Base-by-base conservation (phyloP, 2,329 filamentous ascomycete species). In the Cytospora piceae region DNA sequence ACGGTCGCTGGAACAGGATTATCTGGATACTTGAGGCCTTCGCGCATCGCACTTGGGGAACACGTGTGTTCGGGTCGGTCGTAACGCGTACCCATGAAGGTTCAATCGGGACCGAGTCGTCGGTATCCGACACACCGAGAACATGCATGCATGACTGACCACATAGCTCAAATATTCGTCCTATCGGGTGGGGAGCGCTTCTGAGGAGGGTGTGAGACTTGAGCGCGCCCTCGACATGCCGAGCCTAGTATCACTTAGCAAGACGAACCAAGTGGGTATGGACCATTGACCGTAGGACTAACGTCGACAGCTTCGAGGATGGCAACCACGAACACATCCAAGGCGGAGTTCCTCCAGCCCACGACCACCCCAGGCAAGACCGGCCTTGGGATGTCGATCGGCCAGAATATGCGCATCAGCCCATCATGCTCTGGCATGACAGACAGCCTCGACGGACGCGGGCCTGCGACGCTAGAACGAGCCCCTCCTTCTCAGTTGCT, bases 361-460 rank as follows among this genome's bases (percentile, higher is more conserved):
- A 99, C 91, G 70, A 99, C 88, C 67, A 97, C 91, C 54, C 94
- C 95, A 52, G 92, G 87, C 65, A 86, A 83, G 71, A 87, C 86
- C 63, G 89, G 91, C 77, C 83, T 85, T 63, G 86, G 84, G 74
- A 92, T 88, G 80, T 96, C 94, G 74, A 91, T 91, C 73, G 95
- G 96, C 95, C 95, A 99, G 82, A 99, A 98, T 81, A 99, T 89
- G 83, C 95, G 93, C 89, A 98, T 93, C 82, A 98, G 84, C 74
- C 92, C 94, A 92, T 95, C 87, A 83, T 88, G 83, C 80, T 87
- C 86, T 82, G 86, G 82, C 87, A 89, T 89, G 83, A 83, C 85
- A 71, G 68, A 69, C 68, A 72, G 72, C 71, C 69, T 72, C 71
- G 72, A 71, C 68, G 69, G 73, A 71, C 71, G 63, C 63, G 61